Percentiles rank a stretch among this genome's conserved stretches.
Evolutionary conservation across 2,329 filamentous ascomycete genomes (phyloP).

Genomic region (Fusarium oligoseptatum): DNA sequence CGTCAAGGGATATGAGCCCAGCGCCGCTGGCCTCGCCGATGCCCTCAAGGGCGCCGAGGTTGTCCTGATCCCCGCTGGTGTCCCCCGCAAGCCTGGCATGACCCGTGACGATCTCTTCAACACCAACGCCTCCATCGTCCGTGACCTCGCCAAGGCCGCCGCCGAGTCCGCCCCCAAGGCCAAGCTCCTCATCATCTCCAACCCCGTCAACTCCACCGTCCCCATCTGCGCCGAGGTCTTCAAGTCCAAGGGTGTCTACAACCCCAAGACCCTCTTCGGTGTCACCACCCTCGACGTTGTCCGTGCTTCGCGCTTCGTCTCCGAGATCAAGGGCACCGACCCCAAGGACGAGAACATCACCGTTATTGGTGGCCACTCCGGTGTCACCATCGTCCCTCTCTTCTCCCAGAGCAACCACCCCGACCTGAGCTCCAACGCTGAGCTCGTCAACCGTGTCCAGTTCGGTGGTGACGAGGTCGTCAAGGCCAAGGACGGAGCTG

Average conservation of each 20-base stretch:
- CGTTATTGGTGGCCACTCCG: constrained; percentile 96
- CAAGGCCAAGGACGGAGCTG: constrained; percentile 98
- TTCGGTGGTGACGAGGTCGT: constrained; percentile 99
- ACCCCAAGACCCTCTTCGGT: constrained; percentile 99
- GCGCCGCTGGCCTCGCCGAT: constrained; percentile 78
- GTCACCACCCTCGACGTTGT: constrained; percentile 99
- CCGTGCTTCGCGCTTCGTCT: constrained; percentile 97
- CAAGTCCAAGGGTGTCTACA: constrained; percentile 96
- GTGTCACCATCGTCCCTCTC: constrained; percentile 97
- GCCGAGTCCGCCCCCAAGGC: constrained; percentile 88
- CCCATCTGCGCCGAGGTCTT: constrained; percentile 97
- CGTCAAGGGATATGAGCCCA: constrained; percentile 90
- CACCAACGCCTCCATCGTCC: constrained; percentile 99
- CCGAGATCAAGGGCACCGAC: constrained; percentile 90
- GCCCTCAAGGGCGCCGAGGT: constrained; percentile 91
- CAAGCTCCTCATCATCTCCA: constrained; percentile 97
- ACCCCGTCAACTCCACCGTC: constrained; percentile 99
- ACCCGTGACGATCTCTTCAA: constrained; percentile 99
- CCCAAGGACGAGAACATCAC: constrained; percentile 94
- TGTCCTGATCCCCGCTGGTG: constrained; percentile 97
- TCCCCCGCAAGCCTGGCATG: constrained; percentile 99
- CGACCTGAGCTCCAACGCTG: constrained; percentile 81
- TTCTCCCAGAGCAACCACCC: constrained; percentile 94
- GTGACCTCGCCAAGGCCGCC: constrained; percentile 95
- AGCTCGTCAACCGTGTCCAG: constrained; percentile 93